Evolutionary conservation across 139 green algal species (phyloP).

Genomic region (Zygnema cylindricum): DNA sequence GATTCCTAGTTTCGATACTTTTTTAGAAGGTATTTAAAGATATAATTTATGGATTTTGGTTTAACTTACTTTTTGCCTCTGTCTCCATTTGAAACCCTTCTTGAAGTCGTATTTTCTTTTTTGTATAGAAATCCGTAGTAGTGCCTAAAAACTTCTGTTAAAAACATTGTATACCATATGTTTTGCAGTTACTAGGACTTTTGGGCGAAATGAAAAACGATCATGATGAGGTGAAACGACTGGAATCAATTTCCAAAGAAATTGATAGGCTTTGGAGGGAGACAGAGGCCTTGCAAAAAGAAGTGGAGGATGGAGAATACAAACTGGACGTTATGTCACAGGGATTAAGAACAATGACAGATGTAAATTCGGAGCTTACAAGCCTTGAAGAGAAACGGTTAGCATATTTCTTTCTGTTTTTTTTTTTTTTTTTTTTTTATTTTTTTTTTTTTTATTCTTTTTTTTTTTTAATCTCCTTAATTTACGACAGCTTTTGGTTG

Average conservation of each 20-base stretch:
- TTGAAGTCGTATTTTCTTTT: too few relatives aligned
- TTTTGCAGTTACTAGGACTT: constrained; percentile 23
- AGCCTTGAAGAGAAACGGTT: constrained; percentile 50
- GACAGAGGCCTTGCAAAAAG: constrained; percentile 32
- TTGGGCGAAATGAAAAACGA: neutral
- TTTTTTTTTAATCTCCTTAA: too few relatives aligned
- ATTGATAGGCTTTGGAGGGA: constrained; percentile 49
- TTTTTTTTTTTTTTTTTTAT: neutral
- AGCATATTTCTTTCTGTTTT: constrained; percentile 4
- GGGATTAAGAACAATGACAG: constrained; percentile 3
- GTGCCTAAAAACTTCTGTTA: too few relatives aligned
- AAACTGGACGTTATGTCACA: constrained; percentile 51
- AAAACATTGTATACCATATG: too few relatives aligned
- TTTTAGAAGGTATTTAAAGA: too few relatives aligned
- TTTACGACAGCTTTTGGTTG: too few relatives aligned
- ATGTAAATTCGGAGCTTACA: constrained; percentile 50
- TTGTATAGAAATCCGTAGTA: too few relatives aligned
- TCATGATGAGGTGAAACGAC: neutral
- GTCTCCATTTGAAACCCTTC: too few relatives aligned
- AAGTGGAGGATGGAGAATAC: constrained; percentile 38
- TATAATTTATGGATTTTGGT: too few relatives aligned
- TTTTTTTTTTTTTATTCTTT: too few relatives aligned
- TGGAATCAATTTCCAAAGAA: constrained; percentile 16
- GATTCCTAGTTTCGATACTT: too few relatives aligned
- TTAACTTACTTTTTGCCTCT: too few relatives aligned